Conservation (phyloP, 768 basidiomycete species). For the Grammothele lineata region DNA sequence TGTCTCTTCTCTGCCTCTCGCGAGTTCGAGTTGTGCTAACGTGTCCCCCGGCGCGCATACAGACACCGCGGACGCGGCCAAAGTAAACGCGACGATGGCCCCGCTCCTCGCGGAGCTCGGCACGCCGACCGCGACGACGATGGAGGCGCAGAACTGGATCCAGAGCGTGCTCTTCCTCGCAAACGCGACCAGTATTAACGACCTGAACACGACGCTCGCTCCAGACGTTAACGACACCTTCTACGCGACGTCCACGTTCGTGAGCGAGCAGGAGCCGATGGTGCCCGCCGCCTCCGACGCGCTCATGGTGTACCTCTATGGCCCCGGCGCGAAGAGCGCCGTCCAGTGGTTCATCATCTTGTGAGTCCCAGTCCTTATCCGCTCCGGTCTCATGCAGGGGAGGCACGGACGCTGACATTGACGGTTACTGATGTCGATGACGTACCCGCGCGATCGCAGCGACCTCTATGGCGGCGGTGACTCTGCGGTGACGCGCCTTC, state of each 20-base stretch:
- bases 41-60: too few relatives aligned
- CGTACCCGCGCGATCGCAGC: neutral
- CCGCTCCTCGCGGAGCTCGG: slow-evolving; percentile 1
- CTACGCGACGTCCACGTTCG: slow-evolving; percentile 4
- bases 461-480: slow-evolving; percentile 1
- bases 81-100: neutral
- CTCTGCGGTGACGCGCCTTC: neutral
- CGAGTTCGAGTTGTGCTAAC: too few relatives aligned
- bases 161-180: neutral
- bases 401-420: too few relatives aligned
- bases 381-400: too few relatives aligned
- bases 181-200: neutral
- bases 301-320: slow-evolving; percentile 1
- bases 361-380: neutral
- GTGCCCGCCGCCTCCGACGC: neutral
- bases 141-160: slow-evolving; percentile 2
- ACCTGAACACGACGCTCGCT: neutral
- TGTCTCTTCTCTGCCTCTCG: too few relatives aligned
- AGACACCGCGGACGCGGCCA: neutral
- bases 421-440: too few relatives aligned
- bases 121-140: neutral
- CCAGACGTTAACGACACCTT: neutral
- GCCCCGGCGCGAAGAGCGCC: neutral
- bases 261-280: neutral
- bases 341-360: slow-evolving; percentile 1